phyloP scores from a whole-genome alignment of 1,284 basidiomycete species.

The Wallemia hederae region DNA sequence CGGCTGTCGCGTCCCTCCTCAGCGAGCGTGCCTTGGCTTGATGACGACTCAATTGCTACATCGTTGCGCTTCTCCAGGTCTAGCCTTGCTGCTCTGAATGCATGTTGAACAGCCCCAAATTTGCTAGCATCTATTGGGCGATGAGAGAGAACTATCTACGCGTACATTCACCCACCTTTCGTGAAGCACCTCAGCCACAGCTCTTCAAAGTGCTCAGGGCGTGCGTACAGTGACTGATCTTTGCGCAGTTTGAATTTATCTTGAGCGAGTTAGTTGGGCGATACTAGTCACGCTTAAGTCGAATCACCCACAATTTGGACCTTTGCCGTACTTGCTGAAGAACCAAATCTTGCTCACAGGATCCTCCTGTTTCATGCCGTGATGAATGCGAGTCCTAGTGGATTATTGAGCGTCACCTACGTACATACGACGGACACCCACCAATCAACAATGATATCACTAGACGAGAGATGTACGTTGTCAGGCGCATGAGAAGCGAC shows the following conservation, averaged over 20 bases:
- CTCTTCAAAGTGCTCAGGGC: constrained; percentile 33
- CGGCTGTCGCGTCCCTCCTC: background rate
- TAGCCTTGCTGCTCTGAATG: constrained; percentile 27
- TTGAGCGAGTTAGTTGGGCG: background rate
- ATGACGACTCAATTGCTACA: background rate
- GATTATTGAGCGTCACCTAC: background rate
- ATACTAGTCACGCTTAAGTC: background rate
- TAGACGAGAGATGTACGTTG: constrained; percentile 17
- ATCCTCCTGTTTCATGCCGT: constrained; percentile 38
- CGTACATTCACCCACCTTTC: constrained; percentile 18
- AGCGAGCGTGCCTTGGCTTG: background rate
- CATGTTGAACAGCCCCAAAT: constrained; percentile 31
- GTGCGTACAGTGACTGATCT: constrained; percentile 31
- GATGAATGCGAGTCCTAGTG: constrained; percentile 25
- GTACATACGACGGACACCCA: constrained; percentile 3
- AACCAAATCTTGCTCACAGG: constrained; percentile 37
- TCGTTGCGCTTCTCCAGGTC: constrained; percentile 10
- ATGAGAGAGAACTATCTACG: background rate
- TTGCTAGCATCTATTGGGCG: constrained; percentile 14
- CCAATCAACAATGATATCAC: constrained; percentile 33
- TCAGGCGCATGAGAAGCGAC: constrained; percentile 21
- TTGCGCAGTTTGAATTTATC: constrained; percentile 8
- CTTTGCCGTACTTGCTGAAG: constrained; percentile 27
- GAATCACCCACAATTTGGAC: background rate
- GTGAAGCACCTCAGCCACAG: constrained; percentile 33